A percentile compares a stretch with the other conserved stretches of the same genome.
These are phyloP conservation scores for Mycena pura DNA, from an alignment of 768 basidiomycete genomes.

Conservation along the genomic window DNA sequence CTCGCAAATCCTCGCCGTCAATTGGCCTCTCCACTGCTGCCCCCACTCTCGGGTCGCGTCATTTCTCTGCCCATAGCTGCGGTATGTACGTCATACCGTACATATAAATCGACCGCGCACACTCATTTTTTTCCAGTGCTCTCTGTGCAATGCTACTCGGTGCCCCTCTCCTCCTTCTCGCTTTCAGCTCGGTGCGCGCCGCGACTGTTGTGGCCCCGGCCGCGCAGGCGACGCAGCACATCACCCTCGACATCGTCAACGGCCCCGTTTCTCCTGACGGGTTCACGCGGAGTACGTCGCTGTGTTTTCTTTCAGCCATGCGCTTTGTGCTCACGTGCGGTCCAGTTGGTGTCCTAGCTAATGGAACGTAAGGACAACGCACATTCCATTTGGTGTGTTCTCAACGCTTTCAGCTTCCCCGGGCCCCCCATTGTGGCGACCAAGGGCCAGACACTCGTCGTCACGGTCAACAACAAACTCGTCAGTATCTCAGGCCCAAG, in stretches of 20 bases:
- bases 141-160: not conserved
- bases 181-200: not conserved
- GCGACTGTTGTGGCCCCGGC: slow-evolving; percentile 5
- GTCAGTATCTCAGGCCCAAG: not conserved
- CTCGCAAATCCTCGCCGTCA: no score
- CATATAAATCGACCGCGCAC: no score
- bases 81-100: no score
- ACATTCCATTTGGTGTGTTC: not conserved
- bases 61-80: no score
- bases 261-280: slow-evolving; percentile 45
- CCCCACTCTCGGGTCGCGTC: no score
- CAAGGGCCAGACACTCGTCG: slow-evolving; percentile 8
- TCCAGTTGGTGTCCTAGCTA: not conserved
- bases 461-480: slow-evolving; percentile 22
- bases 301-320: not conserved
- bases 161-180: not conserved
- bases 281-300: slow-evolving; percentile 25
- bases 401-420: slow-evolving; percentile 7
- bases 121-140: not conserved
- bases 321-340: not conserved
- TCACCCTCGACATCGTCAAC: slow-evolving; percentile 38
- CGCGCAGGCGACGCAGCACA: not conserved
- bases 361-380: slow-evolving; percentile 10
- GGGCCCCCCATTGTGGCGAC: slow-evolving; percentile 15
- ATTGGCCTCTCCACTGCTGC: no score